These are phyloP conservation scores for Xylaria hypoxylon DNA, from an alignment of 2,329 filamentous ascomycete species.

Conservation along the genomic window DNA sequence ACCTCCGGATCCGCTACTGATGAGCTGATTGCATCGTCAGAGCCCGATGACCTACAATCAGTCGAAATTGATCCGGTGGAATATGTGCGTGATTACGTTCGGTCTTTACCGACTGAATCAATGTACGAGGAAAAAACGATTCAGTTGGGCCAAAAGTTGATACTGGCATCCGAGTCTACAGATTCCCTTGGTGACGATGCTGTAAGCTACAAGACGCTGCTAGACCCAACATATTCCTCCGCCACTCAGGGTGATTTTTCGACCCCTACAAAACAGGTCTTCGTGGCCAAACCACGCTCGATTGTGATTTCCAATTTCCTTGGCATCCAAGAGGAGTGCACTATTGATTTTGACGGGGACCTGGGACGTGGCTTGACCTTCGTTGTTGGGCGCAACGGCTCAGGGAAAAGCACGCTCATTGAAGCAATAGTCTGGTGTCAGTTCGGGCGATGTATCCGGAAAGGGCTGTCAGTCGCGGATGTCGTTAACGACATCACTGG, in stretches of 20 bases:
- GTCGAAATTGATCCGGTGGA: constrained; percentile 33
- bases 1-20: not conserved
- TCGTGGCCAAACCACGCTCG: constrained; percentile 44
- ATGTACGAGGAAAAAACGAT: constrained; percentile 34
- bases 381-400: constrained; percentile 49
- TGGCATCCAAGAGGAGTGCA: constrained; percentile 47
- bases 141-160: constrained; percentile 40
- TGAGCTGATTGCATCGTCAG: not conserved
- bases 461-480: constrained; percentile 46
- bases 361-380: constrained; percentile 48
- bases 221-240: constrained; percentile 32
- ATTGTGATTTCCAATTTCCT: constrained; percentile 53
- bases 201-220: constrained; percentile 34
- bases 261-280: constrained; percentile 36
- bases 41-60: constrained; percentile 11
- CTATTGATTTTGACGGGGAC: constrained; percentile 45
- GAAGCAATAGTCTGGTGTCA: constrained; percentile 53
- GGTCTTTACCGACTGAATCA: constrained; percentile 33
- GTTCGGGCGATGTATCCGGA: constrained; percentile 51
- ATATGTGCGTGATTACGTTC: constrained; percentile 39
- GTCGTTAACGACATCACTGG: constrained; percentile 50
- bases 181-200: constrained; percentile 16
- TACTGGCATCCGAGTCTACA: constrained; percentile 28
- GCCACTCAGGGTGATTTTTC: constrained; percentile 12
- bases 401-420: constrained; percentile 52